A percentile compares a stretch with the other conserved stretches of the same genome.
phyloP scores from a whole-genome alignment of 2,329 filamentous ascomycete species.

The Penicillium sp. region DNA sequence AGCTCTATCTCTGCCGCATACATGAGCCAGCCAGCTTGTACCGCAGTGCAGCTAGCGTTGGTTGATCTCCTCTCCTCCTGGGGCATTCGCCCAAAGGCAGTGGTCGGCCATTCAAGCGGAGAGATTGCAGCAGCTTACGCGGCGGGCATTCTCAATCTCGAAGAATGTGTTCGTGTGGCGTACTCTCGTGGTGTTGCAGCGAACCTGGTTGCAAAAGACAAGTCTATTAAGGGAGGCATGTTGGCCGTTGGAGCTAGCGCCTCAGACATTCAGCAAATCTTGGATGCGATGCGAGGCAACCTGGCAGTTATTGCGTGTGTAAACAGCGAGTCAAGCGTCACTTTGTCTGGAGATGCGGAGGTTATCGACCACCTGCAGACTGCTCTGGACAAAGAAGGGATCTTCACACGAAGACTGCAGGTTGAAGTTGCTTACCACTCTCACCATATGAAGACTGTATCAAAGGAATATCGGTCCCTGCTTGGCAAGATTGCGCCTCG shows the following conservation, averaged over 20 bases:
- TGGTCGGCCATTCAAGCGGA: conserved; percentile 35
- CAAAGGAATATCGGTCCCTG: conserved; percentile 18
- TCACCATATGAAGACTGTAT: conserved; percentile 28
- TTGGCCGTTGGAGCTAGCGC: conserved; percentile 28
- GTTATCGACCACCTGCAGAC: conserved; percentile 18
- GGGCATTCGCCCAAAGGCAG: conserved; percentile 26
- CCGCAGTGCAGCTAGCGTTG: conserved; percentile 34
- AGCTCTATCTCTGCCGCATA: conserved; percentile 28
- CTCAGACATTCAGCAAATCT: conserved; percentile 18
- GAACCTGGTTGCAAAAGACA: conserved; percentile 18
- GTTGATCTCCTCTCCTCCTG: conserved; percentile 30
- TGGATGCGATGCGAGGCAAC: conserved; percentile 19
- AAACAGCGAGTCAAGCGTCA: conserved; percentile 29
- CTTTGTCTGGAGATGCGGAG: conserved; percentile 26
- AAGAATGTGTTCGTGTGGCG: conserved; percentile 26
- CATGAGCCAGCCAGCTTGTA: conserved; percentile 34
- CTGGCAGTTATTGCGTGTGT: conserved; percentile 27
- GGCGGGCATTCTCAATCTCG: conserved; percentile 22
- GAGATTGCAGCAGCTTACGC: conserved; percentile 38
- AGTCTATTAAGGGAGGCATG: conserved; percentile 26
- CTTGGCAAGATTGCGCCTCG: conserved; percentile 22
- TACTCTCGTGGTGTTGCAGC: conserved; percentile 27
- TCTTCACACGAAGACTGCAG: conserved; percentile 30
- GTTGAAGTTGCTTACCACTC: conserved; percentile 36
- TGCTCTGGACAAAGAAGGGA: conserved; percentile 18